A percentile compares a stretch with the other conserved stretches of the same genome.
Conservation (phyloP, 768 basidiomycete genomes). For the Pisolithus marmoratus region DNA sequence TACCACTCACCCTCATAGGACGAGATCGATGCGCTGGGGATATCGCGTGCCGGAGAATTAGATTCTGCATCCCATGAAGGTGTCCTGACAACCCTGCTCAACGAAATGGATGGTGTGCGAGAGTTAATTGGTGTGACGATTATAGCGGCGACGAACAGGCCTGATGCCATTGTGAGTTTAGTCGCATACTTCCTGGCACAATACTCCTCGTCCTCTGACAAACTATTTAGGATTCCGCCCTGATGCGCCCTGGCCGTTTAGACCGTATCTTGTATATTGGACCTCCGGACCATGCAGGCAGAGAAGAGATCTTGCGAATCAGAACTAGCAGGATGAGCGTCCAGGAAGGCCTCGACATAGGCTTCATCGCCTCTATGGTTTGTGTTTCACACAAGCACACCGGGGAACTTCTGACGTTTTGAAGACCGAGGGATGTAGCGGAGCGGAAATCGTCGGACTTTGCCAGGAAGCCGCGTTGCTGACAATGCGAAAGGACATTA, state of each 20-base stretch:
- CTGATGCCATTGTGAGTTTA: slow-evolving; percentile 76
- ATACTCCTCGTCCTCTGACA: background rate
- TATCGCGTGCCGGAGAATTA: slow-evolving; percentile 54
- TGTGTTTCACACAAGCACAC: slow-evolving; percentile 12
- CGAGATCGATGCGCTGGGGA: slow-evolving; percentile 92
- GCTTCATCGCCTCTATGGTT: slow-evolving; percentile 67
- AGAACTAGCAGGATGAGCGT: slow-evolving; percentile 76
- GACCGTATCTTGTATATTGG: slow-evolving; percentile 94
- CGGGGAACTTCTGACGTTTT: background rate
- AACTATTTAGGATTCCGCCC: slow-evolving; percentile 71
- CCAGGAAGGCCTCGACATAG: slow-evolving; percentile 60
- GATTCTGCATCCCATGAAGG: slow-evolving; percentile 68
- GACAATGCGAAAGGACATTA: slow-evolving; percentile 85
- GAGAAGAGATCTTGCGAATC: slow-evolving; percentile 83
- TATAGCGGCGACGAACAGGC: slow-evolving; percentile 93
- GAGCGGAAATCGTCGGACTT: slow-evolving; percentile 86
- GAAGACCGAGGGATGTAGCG: slow-evolving; percentile 93
- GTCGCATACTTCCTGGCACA: background rate
- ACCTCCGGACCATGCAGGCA: slow-evolving; percentile 73
- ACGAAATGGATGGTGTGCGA: slow-evolving; percentile 99
- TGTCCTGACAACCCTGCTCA: slow-evolving; percentile 86
- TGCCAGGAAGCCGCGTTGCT: slow-evolving; percentile 95
- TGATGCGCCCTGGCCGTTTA: slow-evolving; percentile 92
- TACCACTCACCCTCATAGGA: slow-evolving; percentile 53
- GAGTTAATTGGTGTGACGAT: slow-evolving; percentile 93